Conservation (phyloP, 2,329 filamentous ascomycete genomes). For the Colletotrichum coccodes region DNA sequence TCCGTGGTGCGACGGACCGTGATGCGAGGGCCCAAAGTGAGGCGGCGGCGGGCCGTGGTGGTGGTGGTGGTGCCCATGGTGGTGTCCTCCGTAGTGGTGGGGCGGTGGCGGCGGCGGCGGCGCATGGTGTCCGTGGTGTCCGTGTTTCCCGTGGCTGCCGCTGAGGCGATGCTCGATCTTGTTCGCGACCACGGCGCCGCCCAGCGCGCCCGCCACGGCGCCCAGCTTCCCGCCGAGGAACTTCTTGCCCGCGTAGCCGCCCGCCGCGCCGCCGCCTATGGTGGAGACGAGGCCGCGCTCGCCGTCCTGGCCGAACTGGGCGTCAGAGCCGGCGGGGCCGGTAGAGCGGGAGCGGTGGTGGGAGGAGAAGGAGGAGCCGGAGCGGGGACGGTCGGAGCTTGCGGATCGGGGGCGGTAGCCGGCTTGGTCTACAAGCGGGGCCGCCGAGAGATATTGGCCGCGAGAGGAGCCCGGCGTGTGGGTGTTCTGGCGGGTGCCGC, state of each 20-base stretch:
- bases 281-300: slow-evolving; percentile 67
- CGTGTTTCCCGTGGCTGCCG: slow-evolving; percentile 34
- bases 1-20: slow-evolving; percentile 20
- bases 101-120: slow-evolving; percentile 6
- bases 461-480: slow-evolving; percentile 18
- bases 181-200: slow-evolving; percentile 66
- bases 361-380: slow-evolving; percentile 18
- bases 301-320: slow-evolving; percentile 46
- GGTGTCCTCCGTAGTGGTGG: not conserved
- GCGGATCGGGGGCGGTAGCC: slow-evolving; percentile 20
- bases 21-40: slow-evolving; percentile 16
- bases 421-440: slow-evolving; percentile 6
- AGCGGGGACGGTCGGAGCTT: slow-evolving; percentile 22
- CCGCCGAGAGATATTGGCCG: slow-evolving; percentile 2
- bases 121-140: slow-evolving; percentile 18
- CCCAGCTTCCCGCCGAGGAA: slow-evolving; percentile 63
- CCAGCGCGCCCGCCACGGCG: slow-evolving; percentile 61
- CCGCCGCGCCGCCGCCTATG: slow-evolving; percentile 61
- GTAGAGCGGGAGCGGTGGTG: slow-evolving; percentile 17
- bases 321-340: slow-evolving; percentile 29
- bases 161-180: slow-evolving; percentile 56
- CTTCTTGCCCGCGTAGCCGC: slow-evolving; percentile 64
- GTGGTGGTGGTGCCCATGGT: slow-evolving; percentile 6
- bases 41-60: slow-evolving; percentile 16
- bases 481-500: slow-evolving; percentile 27